phyloP scores from a whole-genome alignment of 495 filamentous ascomycete genomes.

The Glonium stellatum region DNA sequence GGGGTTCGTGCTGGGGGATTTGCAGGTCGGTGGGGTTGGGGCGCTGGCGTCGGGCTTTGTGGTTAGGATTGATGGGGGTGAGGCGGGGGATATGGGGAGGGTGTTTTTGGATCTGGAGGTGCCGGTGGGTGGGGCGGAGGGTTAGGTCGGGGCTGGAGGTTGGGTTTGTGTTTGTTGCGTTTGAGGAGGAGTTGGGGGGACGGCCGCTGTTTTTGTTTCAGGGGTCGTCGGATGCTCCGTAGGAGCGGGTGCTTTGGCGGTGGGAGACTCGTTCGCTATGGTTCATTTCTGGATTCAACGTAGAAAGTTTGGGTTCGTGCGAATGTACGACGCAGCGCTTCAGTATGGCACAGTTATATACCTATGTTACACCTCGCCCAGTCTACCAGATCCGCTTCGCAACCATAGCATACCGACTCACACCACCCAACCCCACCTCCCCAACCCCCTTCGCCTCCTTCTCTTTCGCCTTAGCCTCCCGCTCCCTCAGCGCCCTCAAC shows the following conservation, averaged over 20 bases:
- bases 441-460: conserved; percentile 44
- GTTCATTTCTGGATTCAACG: no score
- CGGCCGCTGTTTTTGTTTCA: no score
- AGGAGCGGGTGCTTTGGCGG: no score
- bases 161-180: no score
- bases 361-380: no score
- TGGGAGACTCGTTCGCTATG: no score
- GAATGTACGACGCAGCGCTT: no score
- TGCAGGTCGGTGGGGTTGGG: conserved; percentile 1
- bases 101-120: background rate
- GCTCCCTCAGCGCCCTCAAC: conserved; percentile 58
- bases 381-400: conserved; percentile 85
- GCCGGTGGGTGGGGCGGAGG: background rate
- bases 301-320: no score
- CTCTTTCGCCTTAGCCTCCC: conserved; percentile 48
- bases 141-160: no score
- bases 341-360: no score
- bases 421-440: conserved; percentile 53
- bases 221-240: no score
- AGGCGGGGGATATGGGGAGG: background rate
- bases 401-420: conserved; percentile 84
- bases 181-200: no score
- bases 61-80: background rate
- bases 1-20: conserved; percentile 28
- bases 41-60: background rate